Conservation (phyloP, 2,329 filamentous ascomycete genomes). For the Nothopassalora personata region DNA sequence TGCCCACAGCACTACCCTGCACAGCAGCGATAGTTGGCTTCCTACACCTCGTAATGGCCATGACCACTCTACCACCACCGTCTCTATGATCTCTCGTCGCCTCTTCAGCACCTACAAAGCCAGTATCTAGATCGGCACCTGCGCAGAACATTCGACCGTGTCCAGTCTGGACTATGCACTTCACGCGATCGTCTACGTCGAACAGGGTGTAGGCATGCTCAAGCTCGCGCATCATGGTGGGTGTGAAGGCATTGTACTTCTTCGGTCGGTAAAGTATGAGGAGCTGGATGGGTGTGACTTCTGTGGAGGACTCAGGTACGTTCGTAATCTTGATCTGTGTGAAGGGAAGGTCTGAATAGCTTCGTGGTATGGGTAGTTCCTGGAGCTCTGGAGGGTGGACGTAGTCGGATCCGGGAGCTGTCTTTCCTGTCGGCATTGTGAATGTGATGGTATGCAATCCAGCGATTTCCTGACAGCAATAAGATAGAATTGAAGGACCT, state of each 20-base stretch:
- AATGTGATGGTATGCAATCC: not conserved
- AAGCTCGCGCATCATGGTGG: constrained; percentile 58
- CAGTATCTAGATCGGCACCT: constrained; percentile 52
- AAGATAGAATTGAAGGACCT: not conserved
- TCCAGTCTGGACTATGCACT: constrained; percentile 52
- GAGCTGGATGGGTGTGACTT: constrained; percentile 57
- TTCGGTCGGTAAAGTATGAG: constrained; percentile 60
- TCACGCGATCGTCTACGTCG: constrained; percentile 51
- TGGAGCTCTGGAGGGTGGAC: constrained; percentile 16
- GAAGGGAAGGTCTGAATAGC: constrained; percentile 38
- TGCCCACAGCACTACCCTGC: constrained; percentile 52
- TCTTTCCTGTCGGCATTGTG: constrained; percentile 10
- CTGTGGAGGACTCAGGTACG: constrained; percentile 42
- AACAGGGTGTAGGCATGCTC: constrained; percentile 49
- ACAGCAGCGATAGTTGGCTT: constrained; percentile 54
- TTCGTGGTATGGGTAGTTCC: constrained; percentile 17
- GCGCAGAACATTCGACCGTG: constrained; percentile 50
- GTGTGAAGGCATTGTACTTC: constrained; percentile 65
- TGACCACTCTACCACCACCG: constrained; percentile 44
- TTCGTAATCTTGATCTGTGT: constrained; percentile 40
- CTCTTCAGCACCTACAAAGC: constrained; percentile 44
- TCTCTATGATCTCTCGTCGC: constrained; percentile 48
- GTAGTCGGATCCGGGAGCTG: constrained; percentile 15
- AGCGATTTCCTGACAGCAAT: not conserved
- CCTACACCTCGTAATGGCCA: constrained; percentile 54